A percentile compares a stretch with the other conserved stretches of the same genome.
These are phyloP conservation scores for Melaleuca quinquenervia DNA, from an alignment of 345 rosid species.

Conservation along the genomic window DNA sequence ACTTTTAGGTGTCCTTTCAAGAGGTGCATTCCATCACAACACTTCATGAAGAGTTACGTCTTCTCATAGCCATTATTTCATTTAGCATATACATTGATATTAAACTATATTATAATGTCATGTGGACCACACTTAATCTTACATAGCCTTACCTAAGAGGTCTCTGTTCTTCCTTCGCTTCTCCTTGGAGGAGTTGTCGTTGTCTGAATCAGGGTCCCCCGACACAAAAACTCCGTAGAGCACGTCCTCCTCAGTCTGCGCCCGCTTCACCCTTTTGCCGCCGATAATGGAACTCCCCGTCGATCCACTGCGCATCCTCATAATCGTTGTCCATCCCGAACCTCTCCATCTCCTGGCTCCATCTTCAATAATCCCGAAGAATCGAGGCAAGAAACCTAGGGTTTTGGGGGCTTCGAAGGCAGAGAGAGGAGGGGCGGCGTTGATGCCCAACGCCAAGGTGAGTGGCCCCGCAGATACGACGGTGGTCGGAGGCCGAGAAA, in stretches of 20 bases:
- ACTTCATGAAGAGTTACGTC: too few relatives aligned
- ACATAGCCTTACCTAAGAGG: conserved; percentile 24
- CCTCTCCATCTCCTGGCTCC: conserved; percentile 91
- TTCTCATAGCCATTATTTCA: too few relatives aligned
- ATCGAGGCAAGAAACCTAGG: not conserved
- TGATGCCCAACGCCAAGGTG: not conserved
- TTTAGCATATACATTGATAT: too few relatives aligned
- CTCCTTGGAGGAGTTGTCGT: conserved; percentile 22
- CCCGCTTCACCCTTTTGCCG: conserved; percentile 50
- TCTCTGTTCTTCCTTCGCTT: conserved; percentile 48
- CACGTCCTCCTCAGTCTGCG: conserved; percentile 61
- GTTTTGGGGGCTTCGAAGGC: not conserved
- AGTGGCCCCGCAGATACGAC: not conserved
- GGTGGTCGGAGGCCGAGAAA: not conserved
- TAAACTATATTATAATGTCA: too few relatives aligned
- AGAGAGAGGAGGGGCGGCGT: not conserved
- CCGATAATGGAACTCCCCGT: conserved; percentile 58
- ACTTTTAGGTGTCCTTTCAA: too few relatives aligned
- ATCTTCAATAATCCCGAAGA: conserved; percentile 9
- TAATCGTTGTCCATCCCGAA: conserved; percentile 77
- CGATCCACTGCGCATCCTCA: conserved; percentile 70
- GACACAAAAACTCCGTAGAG: conserved; percentile 56
- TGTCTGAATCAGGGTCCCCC: conserved; percentile 47
- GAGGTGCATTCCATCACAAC: too few relatives aligned
- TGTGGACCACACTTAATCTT: too few relatives aligned